These are phyloP conservation scores for Chrysosphaeria jannelii DNA, from an alignment of 2,329 filamentous ascomycete species.

Conservation along the genomic window DNA sequence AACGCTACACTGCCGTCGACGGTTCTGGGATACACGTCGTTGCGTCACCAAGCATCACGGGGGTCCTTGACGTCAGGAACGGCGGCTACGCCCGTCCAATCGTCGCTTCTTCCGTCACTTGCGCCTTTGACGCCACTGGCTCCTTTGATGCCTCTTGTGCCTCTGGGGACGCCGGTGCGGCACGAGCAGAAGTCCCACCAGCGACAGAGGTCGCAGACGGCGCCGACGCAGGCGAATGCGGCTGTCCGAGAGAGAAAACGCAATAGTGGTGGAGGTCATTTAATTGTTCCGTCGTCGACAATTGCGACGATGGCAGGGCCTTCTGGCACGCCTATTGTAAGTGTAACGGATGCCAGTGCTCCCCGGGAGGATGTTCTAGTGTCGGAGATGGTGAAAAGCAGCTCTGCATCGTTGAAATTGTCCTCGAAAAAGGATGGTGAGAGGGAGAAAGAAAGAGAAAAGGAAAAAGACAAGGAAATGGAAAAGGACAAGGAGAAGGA, in stretches of 20 bases:
- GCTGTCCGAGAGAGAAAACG: conserved; percentile 12
- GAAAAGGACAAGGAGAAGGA: conserved; percentile 42
- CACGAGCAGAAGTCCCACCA: conserved; percentile 1
- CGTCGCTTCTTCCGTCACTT: too few species aligned
- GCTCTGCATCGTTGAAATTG: too few species aligned
- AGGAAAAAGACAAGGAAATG: conserved; percentile 10
- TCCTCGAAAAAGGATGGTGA: conserved; percentile 9
- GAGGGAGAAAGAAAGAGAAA: conserved; percentile 16
- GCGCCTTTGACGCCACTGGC: too few species aligned
- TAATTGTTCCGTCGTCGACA: too few species aligned
- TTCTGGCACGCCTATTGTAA: conserved; percentile 32
- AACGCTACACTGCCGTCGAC: conserved; percentile 40
- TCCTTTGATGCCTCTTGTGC: too few species aligned
- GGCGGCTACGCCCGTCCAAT: too few species aligned
- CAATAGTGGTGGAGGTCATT: too few species aligned
- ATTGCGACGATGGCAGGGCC: too few species aligned
- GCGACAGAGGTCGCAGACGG: not conserved
- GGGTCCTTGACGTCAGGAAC: too few species aligned
- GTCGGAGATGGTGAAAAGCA: not conserved
- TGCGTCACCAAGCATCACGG: conserved; percentile 17
- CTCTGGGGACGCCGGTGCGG: too few species aligned
- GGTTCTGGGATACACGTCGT: conserved; percentile 20
- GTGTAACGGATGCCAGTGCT: conserved; percentile 31
- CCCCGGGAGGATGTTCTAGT: conserved; percentile 17
- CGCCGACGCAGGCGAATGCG: conserved; percentile 5